Percentiles rank a stretch among this genome's conserved stretches.
phyloP scores from a whole-genome alignment of 345 rosid genomes.

The Salix suchowensis region DNA sequence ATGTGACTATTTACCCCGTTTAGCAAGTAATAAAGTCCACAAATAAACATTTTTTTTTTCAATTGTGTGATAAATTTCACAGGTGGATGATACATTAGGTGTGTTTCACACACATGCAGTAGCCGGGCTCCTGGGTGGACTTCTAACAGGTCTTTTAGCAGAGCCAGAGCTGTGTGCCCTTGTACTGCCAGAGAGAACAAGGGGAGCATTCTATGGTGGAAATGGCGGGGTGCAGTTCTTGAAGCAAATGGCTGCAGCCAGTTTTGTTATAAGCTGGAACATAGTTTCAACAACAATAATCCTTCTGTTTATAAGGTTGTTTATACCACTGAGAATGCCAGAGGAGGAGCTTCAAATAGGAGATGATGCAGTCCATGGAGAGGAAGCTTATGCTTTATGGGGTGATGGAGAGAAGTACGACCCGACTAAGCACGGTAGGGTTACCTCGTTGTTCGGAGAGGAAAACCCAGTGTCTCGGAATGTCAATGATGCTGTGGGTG shows the following conservation, averaged over 20 bases:
- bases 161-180: conserved; percentile 62
- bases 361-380: conserved; percentile 92
- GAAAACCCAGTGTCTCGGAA: conserved; percentile 42
- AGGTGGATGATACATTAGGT: conserved; percentile 85
- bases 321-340: conserved; percentile 77
- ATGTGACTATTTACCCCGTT: neutral
- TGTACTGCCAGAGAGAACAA: conserved; percentile 35
- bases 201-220: conserved; percentile 79
- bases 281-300: conserved; percentile 54
- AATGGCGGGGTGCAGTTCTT: conserved; percentile 56
- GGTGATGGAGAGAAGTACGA: conserved; percentile 94
- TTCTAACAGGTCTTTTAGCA: conserved; percentile 76
- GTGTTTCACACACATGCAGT: conserved; percentile 97
- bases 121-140: conserved; percentile 75
- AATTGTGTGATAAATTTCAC: neutral
- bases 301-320: conserved; percentile 46
- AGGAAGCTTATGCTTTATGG: conserved; percentile 96
- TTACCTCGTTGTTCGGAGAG: conserved; percentile 22
- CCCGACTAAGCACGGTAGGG: conserved; percentile 49
- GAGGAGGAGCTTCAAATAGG: conserved; percentile 74
- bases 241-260: conserved; percentile 76
- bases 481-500: conserved; percentile 63
- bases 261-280: conserved; percentile 69
- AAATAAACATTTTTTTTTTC: neutral
- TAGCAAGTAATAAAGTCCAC: neutral